Base-by-base conservation (phyloP, 108 stramenopile genomes). In the Nitzschia sp. region DNA sequence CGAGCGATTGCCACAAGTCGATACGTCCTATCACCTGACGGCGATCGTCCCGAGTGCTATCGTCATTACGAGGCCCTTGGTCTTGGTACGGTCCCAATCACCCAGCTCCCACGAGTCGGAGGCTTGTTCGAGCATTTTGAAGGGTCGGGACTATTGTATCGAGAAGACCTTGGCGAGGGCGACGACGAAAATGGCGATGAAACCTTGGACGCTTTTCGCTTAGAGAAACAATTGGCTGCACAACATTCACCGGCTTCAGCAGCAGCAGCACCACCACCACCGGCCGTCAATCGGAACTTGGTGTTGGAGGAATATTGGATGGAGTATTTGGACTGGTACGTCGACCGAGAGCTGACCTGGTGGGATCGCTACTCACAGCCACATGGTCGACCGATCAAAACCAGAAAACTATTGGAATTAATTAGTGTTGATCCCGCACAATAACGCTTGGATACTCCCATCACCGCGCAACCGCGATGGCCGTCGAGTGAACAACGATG, bases 41-140 rank as follows among this genome's bases (percentile, higher is more conserved):
- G 78, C 1, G 72, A 74, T 45, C 57, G 63, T 22, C 78, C 78
- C 22, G 78, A 79, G 30, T 79, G 78, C 33, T 65, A 79, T 56
- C 66, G 78, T 9, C 72, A 79, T 58, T 79, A 79, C 45, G 78
- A 79, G 35, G 72, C 78, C 17, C 27, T 79, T 32, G 78, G 78
- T 17, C 55, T 79, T 21, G 78, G 78, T 28, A 41, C 72, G 29
- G 53, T 45, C 1, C 78, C 78, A 13, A 69, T 79, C 13, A 79
- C 78, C 2, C 35, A 79, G 31, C 38, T 79, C 5, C 28, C 55
- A 4, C 4, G 48, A 4, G 11, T 11, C 13, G 22, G 6, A 5
- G 29, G 17, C 17, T 17, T 56, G 5, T 56, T 56, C 30, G 6
- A 5, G 5, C 55, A 56, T 30, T 56, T 56, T 56, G 30, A 17